A percentile compares a stretch with the other conserved stretches of the same genome.
Evolutionary conservation across 1,284 basidiomycete genomes (phyloP).

Genomic region (Rhodotorula glutinis): DNA sequence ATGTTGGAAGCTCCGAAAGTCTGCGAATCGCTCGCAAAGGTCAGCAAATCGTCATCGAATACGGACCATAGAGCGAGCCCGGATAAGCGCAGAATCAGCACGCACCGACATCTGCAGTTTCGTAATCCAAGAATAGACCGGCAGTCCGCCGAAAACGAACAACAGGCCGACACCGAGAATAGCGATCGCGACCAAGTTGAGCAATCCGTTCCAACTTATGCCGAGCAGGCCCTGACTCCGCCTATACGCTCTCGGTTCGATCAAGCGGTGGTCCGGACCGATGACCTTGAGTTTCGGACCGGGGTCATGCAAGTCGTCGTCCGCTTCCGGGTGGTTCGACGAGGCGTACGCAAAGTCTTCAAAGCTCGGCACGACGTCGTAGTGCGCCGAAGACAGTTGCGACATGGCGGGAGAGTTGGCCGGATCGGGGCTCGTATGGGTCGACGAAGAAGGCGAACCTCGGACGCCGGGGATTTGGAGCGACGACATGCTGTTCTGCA

Average conservation of each 20-base stretch:
- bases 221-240: conserved; percentile 16
- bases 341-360: conserved; percentile 15
- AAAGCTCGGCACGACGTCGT: conserved; percentile 14
- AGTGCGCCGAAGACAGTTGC: conserved; percentile 7
- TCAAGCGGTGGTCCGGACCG: conserved; percentile 18
- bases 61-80: no score
- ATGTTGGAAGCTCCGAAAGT: conserved; percentile 20
- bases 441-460: neutral
- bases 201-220: conserved; percentile 16
- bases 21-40: neutral
- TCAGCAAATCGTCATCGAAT: no score
- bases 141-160: conserved; percentile 39
- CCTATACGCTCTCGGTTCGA: conserved; percentile 14
- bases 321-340: conserved; percentile 38
- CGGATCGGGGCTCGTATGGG: neutral
- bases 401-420: conserved; percentile 14
- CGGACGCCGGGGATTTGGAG: neutral
- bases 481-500: neutral
- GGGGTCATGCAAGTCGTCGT: conserved; percentile 38
- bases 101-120: neutral
- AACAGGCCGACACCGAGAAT: conserved; percentile 28
- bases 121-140: conserved; percentile 16
- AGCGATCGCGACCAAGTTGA: conserved; percentile 29
- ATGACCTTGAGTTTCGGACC: conserved; percentile 17
- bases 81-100: neutral